These are phyloP conservation scores for Blastocystis sp. DNA, from an alignment of 352 stramenopile genomes.

Conservation along the genomic window DNA sequence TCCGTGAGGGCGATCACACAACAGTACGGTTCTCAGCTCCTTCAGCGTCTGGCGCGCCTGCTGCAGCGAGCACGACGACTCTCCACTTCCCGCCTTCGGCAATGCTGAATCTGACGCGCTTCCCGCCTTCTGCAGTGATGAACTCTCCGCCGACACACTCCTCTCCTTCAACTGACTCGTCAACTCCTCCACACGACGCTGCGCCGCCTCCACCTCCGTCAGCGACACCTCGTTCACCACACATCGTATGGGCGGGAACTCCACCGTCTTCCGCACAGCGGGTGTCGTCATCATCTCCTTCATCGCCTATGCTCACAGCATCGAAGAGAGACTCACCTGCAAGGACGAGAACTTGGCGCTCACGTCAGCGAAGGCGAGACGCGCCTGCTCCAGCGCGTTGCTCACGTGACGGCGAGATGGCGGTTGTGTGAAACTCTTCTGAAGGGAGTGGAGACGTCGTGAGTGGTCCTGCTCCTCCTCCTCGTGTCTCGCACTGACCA, in stretches of 20 bases:
- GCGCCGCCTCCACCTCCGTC: background rate
- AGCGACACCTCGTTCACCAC: background rate
- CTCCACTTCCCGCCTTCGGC: too few relatives aligned
- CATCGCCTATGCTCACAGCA: background rate
- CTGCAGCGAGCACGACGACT: background rate
- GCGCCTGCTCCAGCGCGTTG: background rate
- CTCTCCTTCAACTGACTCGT: background rate
- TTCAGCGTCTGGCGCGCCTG: background rate
- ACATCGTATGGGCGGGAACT: background rate
- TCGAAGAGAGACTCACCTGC: background rate
- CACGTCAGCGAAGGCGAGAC: background rate
- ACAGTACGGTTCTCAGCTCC: background rate
- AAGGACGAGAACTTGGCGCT: background rate
- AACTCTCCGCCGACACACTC: background rate
- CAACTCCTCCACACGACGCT: too few relatives aligned
- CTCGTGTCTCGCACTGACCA: background rate
- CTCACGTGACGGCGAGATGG: background rate
- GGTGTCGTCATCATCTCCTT: background rate
- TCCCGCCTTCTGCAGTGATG: too few relatives aligned
- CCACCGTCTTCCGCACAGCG: background rate
- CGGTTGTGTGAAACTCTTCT: background rate
- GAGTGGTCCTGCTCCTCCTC: background rate
- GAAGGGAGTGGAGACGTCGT: background rate
- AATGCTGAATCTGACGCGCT: too few relatives aligned
- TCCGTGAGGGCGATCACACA: background rate